Evolutionary conservation across 352 stramenopile genomes (phyloP), one percentile per base, ranked within the genome.

Genomic region (Globisporangium recalcitrans): DNA sequence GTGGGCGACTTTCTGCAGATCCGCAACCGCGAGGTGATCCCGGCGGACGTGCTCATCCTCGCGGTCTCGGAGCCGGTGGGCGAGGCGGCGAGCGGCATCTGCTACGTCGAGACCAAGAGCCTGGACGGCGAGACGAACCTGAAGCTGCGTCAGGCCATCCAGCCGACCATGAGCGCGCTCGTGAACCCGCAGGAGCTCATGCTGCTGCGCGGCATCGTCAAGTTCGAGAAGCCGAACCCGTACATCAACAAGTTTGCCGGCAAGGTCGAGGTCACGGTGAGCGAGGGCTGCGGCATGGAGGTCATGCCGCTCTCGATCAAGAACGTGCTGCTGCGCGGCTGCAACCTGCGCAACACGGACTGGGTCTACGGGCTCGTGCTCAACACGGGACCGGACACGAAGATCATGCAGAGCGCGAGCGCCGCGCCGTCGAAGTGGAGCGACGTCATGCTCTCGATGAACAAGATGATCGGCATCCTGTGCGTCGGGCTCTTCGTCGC

Each of bases 111-210:
- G 70, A 98, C 91, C 58, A 94, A 94, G 52, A 93, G 77, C 52
- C 71, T 98, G 1, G 91, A 98, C 65, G 91, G 91, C 2, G 91
- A 98, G 65, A 98, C 88, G 4, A 98, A 98, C 60, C 71, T 98
- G n/a, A 98, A 98, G 69, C 63, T 93, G 14, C 79, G 90, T 1
- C 72, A 94, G 38, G 82, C 83, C 3, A 78, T 93, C 27, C 72
- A 80, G 0, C 73, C 80, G 10, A 92, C 82, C 9, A 91, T 91
- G 82, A 82, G 59, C 51, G 70, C 69, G 16, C 67, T 91, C 16
- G 61, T 75, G 8, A 80, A 91, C 40, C 62, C 74, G 2, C 66
- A 70, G 2, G 78, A 90, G 27, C 56, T 92, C 26, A 69, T 85
- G 32, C 65, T 80, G 19, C 58, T 94, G 22, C 72, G 74, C 5